Conservation (phyloP, 2,329 filamentous ascomycete genomes). For the Ramularia endophylla region DNA sequence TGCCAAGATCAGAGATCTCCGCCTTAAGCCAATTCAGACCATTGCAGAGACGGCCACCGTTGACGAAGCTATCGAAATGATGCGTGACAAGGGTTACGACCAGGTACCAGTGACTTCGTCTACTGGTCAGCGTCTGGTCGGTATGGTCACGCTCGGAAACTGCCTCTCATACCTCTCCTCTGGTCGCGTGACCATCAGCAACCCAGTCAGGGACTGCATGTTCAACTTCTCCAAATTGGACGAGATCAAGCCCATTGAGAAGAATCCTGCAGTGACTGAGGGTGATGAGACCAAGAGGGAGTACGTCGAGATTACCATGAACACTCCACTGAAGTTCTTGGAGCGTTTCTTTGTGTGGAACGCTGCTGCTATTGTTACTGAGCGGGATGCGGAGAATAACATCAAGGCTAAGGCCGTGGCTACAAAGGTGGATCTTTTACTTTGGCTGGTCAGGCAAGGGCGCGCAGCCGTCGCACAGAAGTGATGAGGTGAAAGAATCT, state of each 20-base stretch:
- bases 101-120: constrained; percentile 84
- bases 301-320: constrained; percentile 90
- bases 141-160: constrained; percentile 91
- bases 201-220: constrained; percentile 82
- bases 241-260: constrained; percentile 85
- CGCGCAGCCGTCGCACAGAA: constrained; percentile 6
- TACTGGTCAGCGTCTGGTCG: constrained; percentile 65
- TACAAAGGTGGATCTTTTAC: constrained; percentile 92
- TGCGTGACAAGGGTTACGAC: constrained; percentile 98
- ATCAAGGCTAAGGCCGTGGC: constrained; percentile 81
- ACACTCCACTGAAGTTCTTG: constrained; percentile 75
- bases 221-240: constrained; percentile 87
- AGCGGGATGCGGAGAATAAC: constrained; percentile 51
- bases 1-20: constrained; percentile 74
- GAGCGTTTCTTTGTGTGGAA: constrained; percentile 99
- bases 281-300: constrained; percentile 47
- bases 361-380: constrained; percentile 88
- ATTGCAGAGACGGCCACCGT: constrained; percentile 66
- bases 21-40: constrained; percentile 90
- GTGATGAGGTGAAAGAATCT: background rate
- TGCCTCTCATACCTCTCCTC: constrained; percentile 83
- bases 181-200: constrained; percentile 68
- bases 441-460: constrained; percentile 74
- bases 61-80: constrained; percentile 87
- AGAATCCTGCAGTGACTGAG: constrained; percentile 48